A percentile compares a stretch with the other conserved stretches of the same genome.
phyloP scores from a whole-genome alignment of 2,329 filamentous ascomycete species.

The Sporothrix variecibatus region DNA sequence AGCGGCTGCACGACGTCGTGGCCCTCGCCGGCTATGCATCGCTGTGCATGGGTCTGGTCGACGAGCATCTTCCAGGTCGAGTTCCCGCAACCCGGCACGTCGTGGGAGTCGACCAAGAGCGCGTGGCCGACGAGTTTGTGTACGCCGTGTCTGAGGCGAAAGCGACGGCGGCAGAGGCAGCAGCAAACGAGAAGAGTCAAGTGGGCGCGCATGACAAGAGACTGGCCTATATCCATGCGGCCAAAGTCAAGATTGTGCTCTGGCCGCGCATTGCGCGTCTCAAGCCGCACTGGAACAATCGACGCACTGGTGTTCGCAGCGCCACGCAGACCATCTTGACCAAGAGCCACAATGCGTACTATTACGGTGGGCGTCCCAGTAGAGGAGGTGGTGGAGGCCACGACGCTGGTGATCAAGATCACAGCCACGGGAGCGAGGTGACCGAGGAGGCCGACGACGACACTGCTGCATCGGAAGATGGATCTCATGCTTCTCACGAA shows the following conservation, averaged over 20 bases:
- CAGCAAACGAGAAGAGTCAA: neutral
- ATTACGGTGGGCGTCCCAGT: slow-evolving; percentile 31
- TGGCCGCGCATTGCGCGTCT: slow-evolving; percentile 38
- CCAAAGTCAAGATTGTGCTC: slow-evolving; percentile 38
- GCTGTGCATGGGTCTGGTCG: slow-evolving; percentile 37
- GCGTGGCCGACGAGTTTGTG: neutral
- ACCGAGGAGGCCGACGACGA: neutral
- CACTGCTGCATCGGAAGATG: neutral
- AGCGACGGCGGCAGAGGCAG: neutral
- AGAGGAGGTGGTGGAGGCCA: neutral
- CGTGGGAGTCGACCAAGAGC: slow-evolving; percentile 34
- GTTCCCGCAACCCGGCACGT: slow-evolving; percentile 35
- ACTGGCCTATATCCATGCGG: slow-evolving; percentile 19
- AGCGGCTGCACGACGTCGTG: slow-evolving; percentile 39
- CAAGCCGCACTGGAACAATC: slow-evolving; percentile 30
- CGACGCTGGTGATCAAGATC: slow-evolving; percentile 22
- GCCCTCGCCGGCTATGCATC: slow-evolving; percentile 38
- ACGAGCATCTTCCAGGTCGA: slow-evolving; percentile 38
- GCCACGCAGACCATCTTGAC: slow-evolving; percentile 33
- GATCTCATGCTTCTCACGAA: neutral
- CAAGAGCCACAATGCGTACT: slow-evolving; percentile 37
- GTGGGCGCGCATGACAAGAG: neutral
- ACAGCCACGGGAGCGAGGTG: neutral
- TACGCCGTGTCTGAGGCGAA: slow-evolving; percentile 23
- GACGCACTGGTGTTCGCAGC: slow-evolving; percentile 4